phyloP scores from a whole-genome alignment of 352 stramenopile species.

The Pythium apleroticum region DNA sequence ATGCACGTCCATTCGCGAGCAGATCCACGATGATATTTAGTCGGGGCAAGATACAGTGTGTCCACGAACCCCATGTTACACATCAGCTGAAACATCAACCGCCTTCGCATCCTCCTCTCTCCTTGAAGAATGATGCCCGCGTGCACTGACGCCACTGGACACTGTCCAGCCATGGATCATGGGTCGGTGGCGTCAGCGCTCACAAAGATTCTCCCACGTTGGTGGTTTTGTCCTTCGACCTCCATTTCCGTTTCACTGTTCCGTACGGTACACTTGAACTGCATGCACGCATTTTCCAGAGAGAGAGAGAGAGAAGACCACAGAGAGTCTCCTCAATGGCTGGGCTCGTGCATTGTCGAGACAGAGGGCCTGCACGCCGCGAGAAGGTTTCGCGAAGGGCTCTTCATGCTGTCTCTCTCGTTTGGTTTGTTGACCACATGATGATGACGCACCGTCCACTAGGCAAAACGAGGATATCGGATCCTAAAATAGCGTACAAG shows the following conservation, averaged over 20 bases:
- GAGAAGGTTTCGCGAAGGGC: background rate
- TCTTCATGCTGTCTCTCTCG: no score
- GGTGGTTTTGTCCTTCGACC: background rate
- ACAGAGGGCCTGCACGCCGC: background rate
- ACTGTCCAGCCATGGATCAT: no score
- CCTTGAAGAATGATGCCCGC: no score
- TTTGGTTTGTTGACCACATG: background rate
- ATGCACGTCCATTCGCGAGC: conserved; percentile 5
- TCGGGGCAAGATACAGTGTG: background rate
- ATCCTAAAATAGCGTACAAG: background rate
- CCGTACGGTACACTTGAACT: background rate
- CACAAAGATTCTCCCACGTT: background rate
- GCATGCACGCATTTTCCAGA: background rate
- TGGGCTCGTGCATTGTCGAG: background rate
- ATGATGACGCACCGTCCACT: background rate
- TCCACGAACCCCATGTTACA: background rate
- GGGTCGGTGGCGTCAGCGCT: no score
- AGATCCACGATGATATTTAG: conserved; percentile 25
- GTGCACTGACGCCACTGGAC: no score
- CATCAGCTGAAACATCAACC: background rate
- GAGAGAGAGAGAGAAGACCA: background rate
- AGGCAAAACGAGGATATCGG: background rate
- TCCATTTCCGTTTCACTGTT: background rate
- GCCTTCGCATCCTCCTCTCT: background rate
- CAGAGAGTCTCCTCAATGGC: background rate